Conservation (phyloP, 257 asterid species). For the Jasminum sambac region DNA sequence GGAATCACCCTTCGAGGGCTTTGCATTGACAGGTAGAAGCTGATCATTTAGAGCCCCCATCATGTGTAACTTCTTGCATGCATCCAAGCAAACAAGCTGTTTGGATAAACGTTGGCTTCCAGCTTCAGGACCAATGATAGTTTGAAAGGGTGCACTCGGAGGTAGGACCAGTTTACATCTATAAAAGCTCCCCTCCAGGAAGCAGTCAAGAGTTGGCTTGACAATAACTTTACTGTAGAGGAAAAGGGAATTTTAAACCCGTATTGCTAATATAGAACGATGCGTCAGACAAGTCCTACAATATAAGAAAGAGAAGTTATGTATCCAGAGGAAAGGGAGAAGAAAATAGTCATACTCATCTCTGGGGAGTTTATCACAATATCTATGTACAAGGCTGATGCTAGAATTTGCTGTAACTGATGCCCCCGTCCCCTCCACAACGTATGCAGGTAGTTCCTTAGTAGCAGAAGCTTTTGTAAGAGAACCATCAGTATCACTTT, state of each 20-base stretch:
- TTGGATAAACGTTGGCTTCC: constrained; percentile 45
- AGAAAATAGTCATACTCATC: constrained; percentile 50
- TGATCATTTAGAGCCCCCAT: constrained; percentile 64
- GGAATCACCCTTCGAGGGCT: constrained; percentile 39
- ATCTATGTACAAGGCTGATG: constrained; percentile 57
- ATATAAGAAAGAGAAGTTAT: constrained; percentile 7
- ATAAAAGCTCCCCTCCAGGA: constrained; percentile 47
- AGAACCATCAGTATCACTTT: constrained; percentile 39
- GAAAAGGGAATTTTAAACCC: constrained; percentile 8
- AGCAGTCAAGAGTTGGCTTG: constrained; percentile 54
- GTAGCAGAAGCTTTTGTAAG: constrained; percentile 33
- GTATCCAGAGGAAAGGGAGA: not conserved
- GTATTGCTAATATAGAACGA: not conserved
- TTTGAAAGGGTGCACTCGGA: constrained; percentile 69
- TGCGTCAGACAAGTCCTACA: not conserved
- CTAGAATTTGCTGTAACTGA: constrained; percentile 68
- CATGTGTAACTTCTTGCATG: constrained; percentile 79
- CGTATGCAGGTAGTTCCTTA: constrained; percentile 40
- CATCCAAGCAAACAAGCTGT: constrained; percentile 83
- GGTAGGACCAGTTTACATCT: constrained; percentile 72
- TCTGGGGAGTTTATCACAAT: constrained; percentile 66
- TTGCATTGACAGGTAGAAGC: constrained; percentile 50
- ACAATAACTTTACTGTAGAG: constrained; percentile 48
- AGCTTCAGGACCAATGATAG: constrained; percentile 58
- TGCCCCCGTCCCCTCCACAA: constrained; percentile 74